Base-by-base conservation (phyloP, 768 basidiomycete species). In the Boletus eberwhitei region DNA sequence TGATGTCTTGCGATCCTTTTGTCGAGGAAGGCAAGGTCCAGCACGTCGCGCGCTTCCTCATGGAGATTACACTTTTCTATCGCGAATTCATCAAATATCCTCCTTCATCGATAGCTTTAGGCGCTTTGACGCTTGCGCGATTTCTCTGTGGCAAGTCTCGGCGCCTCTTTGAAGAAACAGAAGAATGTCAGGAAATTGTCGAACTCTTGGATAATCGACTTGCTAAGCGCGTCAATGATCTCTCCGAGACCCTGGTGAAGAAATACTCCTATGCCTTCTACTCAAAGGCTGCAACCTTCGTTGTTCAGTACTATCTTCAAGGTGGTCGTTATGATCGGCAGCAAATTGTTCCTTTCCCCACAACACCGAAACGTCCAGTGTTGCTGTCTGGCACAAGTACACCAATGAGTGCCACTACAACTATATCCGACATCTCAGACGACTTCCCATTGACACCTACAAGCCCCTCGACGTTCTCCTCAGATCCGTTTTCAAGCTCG, bases 31-130 rank as follows among this genome's bases (percentile, higher is more conserved):
- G 86, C 48, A 91, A 89, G 73, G 90, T 96, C 6, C 93, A 97
- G 66, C 89, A 97, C 66, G 88, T 98, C 59, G 93, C 97, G 3
- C 86, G 97, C 46, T 99, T 98, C 78, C 74, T 98, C 70, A 99
- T 99, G 97, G 97, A 99, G 73, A 93, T 98, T 66, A 98, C 97
- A 31, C 84, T 99, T 48, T 98, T 98, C 78, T 90, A 98, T 73
- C 87, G 93, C 54, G 97, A 98, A 69, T 98, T 95, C 72, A 79
- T 97, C 73, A 85, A 85, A 64, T 89, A 85, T 68, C 75, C 85
- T 8, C 86, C 96, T 2, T 95, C 91, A 1, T 82, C 89, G 39
- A 88, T 98, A 67, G 96, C 97, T 34, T 74, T 85, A n/a, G 97
- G 90, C 47, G 83, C 94, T 21, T 77, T 98, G 61, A 88, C 91